Evolutionary conservation across 2,329 filamentous ascomycete species (phyloP), one percentile per base, ranked within the genome.

Genomic region (Alternaria atra): DNA sequence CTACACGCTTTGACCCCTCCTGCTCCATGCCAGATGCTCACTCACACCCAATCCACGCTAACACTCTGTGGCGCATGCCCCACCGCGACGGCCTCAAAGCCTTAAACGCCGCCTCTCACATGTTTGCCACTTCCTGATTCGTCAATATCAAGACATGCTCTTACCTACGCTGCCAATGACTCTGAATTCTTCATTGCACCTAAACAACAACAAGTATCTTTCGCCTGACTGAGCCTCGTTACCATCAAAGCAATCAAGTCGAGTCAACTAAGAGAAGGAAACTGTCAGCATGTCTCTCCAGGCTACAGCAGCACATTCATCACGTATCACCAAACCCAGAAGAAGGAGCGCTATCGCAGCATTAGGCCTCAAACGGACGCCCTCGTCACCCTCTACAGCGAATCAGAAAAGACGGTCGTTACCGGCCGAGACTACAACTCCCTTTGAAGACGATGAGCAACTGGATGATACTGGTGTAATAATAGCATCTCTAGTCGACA

Each of bases 391-490:
- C 0, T 80, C 80, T 35, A 66, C 74, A 25, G 63, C 71, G 15
- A 75, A 70, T 29, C 70, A 77, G 25, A 77, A 78, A 13, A 78
- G 78, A 25, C 55, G 29, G 17, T 54, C 58, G 5, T 61, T 68
- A 2, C 66, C 73, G 55, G 72, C 51, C 58, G 67, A 58, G 35
- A 68, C 53, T n/a, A 54, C 50, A 67, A 72, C 20, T 75, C 80
- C 43, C 15, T 55, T 53, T 48, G 60, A 70, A n/a, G 73, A 79
- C 10, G 81, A 84, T 52, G 72, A 75, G 43, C 65, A 67, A 32
- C 84, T 92, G 15, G 84, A 89, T 44, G 89, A 92, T 68, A 75
- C 81, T 13, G 90, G 89, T 10, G 17, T 40, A 23, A 78, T 87
- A 9, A 81, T 87, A 15, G 80, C 82, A 32, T 81, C 85, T 3